Base-by-base conservation (phyloP, 73 alveolate genomes). In the Stentor coeruleus region DNA sequence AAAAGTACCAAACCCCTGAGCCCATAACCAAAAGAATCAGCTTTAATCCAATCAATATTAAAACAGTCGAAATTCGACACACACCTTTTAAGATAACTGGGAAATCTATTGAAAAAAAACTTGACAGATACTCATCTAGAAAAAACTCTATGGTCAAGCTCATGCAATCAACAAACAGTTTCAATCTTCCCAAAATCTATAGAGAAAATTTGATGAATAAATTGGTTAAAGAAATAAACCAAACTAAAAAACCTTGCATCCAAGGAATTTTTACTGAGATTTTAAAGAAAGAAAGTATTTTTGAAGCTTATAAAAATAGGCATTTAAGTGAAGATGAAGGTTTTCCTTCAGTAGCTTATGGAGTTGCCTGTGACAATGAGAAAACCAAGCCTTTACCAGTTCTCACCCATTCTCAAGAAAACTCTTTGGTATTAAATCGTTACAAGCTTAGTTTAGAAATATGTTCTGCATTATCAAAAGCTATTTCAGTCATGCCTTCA, bases 371-470 rank as follows among this genome's bases (percentile, higher is more conserved):
- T 59, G 6, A 4, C 30, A 38, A 59, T 20, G 77, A 59, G 30
- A 4, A 28, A 59, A 28, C 30, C 38, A 11, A 33, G 3, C 77
- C 77, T 3, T 26, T 59, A 3, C 77, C 77, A 28, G 77, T 59
- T 4, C 38, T 59, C 28, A 26, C 38, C 11, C 77, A 59, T 59
- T 33, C 28, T 6, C 11, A 59, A 28, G 77, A 59, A 3, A 4
- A 6, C 3, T 59, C 77, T 6, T 59, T 59, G 36, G 36, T 59
- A 59, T 59, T 6, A 28, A 59, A 59, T 59, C 77, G 77, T 3
- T 59, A 59, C 30, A 59, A 59, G 3, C 3, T 59, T 33, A 59
- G 30, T 59, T 3, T 20, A 11, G 39, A 28, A 38, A 4, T 59
- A 3, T 59, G 77, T 38, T 20, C 40, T 6, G 77, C 77, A 28